Evolutionary conservation across 768 basidiomycete genomes (phyloP).

Genomic region (Serendipita sp.): DNA sequence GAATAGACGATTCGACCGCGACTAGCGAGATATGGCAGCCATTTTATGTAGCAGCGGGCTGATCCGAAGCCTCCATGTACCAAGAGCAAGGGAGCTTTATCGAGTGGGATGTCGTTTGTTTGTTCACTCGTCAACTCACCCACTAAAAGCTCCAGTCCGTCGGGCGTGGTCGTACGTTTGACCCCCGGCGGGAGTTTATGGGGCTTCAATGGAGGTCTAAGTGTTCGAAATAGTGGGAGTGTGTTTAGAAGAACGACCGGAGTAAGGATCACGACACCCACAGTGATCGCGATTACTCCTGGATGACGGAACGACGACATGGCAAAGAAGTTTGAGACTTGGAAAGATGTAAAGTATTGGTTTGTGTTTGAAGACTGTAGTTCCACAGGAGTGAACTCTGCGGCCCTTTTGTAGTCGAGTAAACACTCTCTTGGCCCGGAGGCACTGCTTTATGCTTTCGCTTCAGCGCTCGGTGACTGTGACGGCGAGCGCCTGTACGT

Average conservation of each 20-base stretch:
- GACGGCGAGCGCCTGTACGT: too few species aligned
- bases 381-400: too few species aligned
- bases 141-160: not conserved
- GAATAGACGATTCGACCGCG: slow-evolving; percentile 1
- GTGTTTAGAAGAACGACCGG: not conserved
- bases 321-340: not conserved
- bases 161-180: not conserved
- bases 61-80: not conserved
- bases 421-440: too few species aligned
- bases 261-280: not conserved
- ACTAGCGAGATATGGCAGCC: not conserved
- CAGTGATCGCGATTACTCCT: not conserved
- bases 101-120: not conserved
- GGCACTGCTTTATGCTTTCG: too few species aligned
- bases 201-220: not conserved
- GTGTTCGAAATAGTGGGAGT: not conserved
- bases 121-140: not conserved
- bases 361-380: too few species aligned
- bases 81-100: not conserved
- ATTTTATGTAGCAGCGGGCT: not conserved
- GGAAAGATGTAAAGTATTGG: too few species aligned
- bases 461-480: too few species aligned
- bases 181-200: not conserved
- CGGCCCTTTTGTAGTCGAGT: too few species aligned
- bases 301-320: not conserved